phyloP scores from a whole-genome alignment of 805 yeast genomes.

The Yamadazyma sp. region DNA sequence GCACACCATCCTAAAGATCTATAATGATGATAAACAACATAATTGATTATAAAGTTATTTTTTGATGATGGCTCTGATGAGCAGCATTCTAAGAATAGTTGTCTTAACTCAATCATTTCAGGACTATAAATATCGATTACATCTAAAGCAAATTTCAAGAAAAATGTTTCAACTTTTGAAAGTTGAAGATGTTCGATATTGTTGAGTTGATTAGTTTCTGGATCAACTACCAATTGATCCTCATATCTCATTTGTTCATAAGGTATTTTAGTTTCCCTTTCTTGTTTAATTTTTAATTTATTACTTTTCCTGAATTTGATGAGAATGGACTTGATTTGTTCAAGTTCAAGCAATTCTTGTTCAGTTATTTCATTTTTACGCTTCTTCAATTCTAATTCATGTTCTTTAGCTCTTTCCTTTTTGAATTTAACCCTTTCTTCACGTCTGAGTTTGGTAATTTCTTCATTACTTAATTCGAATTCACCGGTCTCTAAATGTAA shows the following conservation, averaged over 20 bases:
- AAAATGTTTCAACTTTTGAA: conserved; percentile 73
- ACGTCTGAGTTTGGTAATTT: conserved; percentile 70
- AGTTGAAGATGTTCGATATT: conserved; percentile 57
- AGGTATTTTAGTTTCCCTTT: conserved; percentile 6
- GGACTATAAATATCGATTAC: conserved; percentile 38
- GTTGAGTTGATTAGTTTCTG: conserved; percentile 8
- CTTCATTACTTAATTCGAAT: conserved; percentile 45
- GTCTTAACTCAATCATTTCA: conserved; percentile 6
- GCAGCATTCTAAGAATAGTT: conserved; percentile 22
- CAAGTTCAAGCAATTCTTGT: conserved; percentile 20
- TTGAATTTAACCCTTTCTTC: conserved; percentile 72
- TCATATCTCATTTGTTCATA: conserved; percentile 14
- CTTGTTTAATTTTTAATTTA: conserved; percentile 10
- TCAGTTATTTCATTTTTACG: conserved; percentile 23
- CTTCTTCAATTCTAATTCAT: conserved; percentile 50
- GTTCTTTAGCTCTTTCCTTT: conserved; percentile 50
- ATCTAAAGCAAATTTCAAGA: conserved; percentile 57
- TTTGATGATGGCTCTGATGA: conserved; percentile 4
- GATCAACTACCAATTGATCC: conserved; percentile 11
- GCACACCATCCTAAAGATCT: conserved; percentile 94
- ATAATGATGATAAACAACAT: conserved; percentile 80
- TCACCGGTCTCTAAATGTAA: conserved; percentile 32
- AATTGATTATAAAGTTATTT: conserved; percentile 48
- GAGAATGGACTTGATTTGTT: conserved; percentile 15
- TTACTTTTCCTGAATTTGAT: conserved; percentile 17